Percentiles rank a stretch among this genome's conserved stretches.
Evolutionary conservation across 2,329 filamentous ascomycete species (phyloP).

Genomic region (Gaeumannomyces sp.): DNA sequence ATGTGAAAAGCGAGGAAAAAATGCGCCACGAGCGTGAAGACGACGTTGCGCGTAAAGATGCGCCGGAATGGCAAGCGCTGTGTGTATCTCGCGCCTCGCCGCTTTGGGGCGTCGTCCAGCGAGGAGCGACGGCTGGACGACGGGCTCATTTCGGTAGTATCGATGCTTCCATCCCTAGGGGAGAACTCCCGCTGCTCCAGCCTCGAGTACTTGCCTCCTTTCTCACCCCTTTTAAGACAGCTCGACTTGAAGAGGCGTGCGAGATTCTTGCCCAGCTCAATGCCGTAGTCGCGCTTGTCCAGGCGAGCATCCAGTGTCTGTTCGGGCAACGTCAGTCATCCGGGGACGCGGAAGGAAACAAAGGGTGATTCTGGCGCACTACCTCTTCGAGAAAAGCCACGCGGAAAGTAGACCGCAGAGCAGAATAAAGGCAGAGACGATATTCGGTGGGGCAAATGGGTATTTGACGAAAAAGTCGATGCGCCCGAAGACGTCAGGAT

Average conservation of each 20-base stretch:
- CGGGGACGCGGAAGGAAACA: background rate
- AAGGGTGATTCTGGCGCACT: slow-evolving; percentile 10
- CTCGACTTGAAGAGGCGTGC: slow-evolving; percentile 19
- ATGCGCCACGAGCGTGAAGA: slow-evolving; percentile 53
- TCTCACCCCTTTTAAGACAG: slow-evolving; percentile 17
- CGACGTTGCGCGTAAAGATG: slow-evolving; percentile 50
- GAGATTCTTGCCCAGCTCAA: slow-evolving; percentile 36
- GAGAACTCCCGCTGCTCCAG: slow-evolving; percentile 21
- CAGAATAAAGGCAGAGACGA: slow-evolving; percentile 45
- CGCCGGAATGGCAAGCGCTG: slow-evolving; percentile 44
- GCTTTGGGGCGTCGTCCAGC: background rate
- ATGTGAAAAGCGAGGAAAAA: slow-evolving; percentile 68
- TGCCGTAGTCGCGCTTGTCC: slow-evolving; percentile 36
- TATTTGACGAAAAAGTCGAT: slow-evolving; percentile 39
- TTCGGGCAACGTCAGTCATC: background rate
- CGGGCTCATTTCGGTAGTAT: slow-evolving; percentile 25
- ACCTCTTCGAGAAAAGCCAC: slow-evolving; percentile 47
- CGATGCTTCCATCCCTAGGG: slow-evolving; percentile 19
- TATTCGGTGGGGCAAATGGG: slow-evolving; percentile 49
- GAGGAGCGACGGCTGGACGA: slow-evolving; percentile 7
- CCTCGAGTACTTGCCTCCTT: slow-evolving; percentile 24
- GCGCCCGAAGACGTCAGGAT: slow-evolving; percentile 39
- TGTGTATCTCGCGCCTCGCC: slow-evolving; percentile 32
- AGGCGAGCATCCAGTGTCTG: slow-evolving; percentile 41
- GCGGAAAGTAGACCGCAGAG: slow-evolving; percentile 35